Conservation (phyloP, 352 stramenopile species). For the Phytophthora macrochlamydospora region DNA sequence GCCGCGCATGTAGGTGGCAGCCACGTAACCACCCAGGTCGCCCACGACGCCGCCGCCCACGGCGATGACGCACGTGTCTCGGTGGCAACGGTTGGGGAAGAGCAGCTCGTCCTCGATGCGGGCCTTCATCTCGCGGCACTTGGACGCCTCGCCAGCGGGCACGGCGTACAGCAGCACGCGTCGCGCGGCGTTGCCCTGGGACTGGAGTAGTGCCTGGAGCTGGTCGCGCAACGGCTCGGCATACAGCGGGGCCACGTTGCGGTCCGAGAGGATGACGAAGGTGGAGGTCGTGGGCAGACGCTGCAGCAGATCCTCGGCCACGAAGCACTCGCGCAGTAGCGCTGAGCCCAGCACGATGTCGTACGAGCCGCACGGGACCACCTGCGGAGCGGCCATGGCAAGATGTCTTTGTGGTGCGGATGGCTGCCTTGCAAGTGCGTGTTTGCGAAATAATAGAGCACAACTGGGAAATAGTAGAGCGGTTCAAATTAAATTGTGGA, state of each 20-base stretch:
- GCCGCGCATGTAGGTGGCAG: slow-evolving; percentile 96
- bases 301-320: slow-evolving; percentile 67
- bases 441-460: too few relatives aligned
- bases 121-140: slow-evolving; percentile 80
- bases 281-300: slow-evolving; percentile 63
- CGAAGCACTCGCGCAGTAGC: slow-evolving; percentile 65
- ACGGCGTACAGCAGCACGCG: slow-evolving; percentile 72
- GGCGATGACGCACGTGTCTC: slow-evolving; percentile 82
- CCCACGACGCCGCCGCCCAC: slow-evolving; percentile 98
- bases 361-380: slow-evolving; percentile 80
- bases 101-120: slow-evolving; percentile 83
- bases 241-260: slow-evolving; percentile 80
- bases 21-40: slow-evolving; percentile 98
- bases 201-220: slow-evolving; percentile 42
- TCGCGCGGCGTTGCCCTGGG: slow-evolving; percentile 32
- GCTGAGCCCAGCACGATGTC: slow-evolving; percentile 79
- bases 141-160: slow-evolving; percentile 73
- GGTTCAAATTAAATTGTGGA: too few relatives aligned
- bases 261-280: slow-evolving; percentile 84
- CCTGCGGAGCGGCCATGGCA: slow-evolving; percentile 22
- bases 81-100: slow-evolving; percentile 82
- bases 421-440: too few relatives aligned
- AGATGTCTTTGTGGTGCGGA: slow-evolving; percentile 1
- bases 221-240: slow-evolving; percentile 62
- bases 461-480: too few relatives aligned